A percentile compares a stretch with the other conserved stretches of the same genome.
These are phyloP conservation scores for Pythium sukuiense DNA, from an alignment of 352 stramenopile genomes.

Conservation along the genomic window DNA sequence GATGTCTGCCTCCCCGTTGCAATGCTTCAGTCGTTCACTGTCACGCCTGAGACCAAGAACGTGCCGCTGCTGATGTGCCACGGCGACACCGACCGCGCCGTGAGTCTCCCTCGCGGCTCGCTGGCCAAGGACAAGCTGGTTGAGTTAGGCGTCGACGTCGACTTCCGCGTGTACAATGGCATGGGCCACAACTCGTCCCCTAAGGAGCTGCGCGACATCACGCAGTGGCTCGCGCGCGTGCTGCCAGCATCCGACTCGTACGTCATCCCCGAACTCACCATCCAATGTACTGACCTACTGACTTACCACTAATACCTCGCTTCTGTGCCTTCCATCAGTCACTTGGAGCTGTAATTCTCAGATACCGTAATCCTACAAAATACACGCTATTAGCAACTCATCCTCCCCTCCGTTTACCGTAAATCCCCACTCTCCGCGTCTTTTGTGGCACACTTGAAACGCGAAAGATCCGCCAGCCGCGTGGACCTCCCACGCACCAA, in stretches of 20 bases:
- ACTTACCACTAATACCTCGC: neutral
- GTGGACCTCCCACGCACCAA: conserved; percentile 1
- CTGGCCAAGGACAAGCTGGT: conserved; percentile 64
- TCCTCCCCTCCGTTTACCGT: conserved; percentile 1
- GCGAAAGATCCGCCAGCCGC: conserved; percentile 10
- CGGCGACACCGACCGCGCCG: conserved; percentile 62
- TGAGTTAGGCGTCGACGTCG: conserved; percentile 46
- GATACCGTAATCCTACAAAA: too few relatives aligned
- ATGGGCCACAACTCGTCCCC: conserved; percentile 67
- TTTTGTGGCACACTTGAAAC: conserved; percentile 2
- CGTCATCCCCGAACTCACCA: too few relatives aligned
- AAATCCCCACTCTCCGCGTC: conserved; percentile 6
- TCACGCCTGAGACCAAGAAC: conserved; percentile 48
- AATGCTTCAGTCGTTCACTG: conserved; percentile 40
- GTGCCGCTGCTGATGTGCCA: conserved; percentile 82
- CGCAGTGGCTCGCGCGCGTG: conserved; percentile 58
- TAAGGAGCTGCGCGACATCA: conserved; percentile 70
- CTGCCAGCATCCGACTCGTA: conserved; percentile 27
- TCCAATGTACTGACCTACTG: neutral
- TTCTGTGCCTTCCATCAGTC: too few relatives aligned
- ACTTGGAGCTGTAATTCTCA: too few relatives aligned
- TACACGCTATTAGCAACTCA: neutral
- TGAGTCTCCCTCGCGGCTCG: conserved; percentile 61
- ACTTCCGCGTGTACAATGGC: conserved; percentile 63
- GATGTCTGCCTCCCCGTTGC: neutral